Base-by-base conservation (phyloP, 805 yeast species). In the Zygotorulaspora chibaensis region DNA sequence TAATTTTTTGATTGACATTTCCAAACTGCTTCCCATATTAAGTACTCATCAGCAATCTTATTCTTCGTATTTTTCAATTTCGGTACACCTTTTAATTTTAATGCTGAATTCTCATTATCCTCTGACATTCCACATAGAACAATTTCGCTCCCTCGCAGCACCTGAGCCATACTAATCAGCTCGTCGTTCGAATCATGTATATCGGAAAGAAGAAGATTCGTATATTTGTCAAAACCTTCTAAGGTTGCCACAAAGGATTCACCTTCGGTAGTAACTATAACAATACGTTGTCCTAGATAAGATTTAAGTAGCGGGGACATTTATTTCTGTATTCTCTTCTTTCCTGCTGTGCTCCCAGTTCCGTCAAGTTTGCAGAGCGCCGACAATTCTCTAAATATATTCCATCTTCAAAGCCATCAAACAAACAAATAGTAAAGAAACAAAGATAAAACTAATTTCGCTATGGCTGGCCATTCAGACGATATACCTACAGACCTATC, bases 141-240 rank as follows among this genome's bases (percentile, higher is more conserved):
- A 18, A 65, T 55, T 31, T 61, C 65, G 47, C 63, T 63, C 2
- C 68, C 67, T 39, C 68, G 57, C 34, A 61, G 46, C 18, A 62
- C 25, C 38, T 54, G 59, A 10, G 55, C 53, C 30, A 42, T 36
- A 7, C 51, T 50, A 15, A 43, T 17, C n/a, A 45, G 38, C 18
- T 48, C 57, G 20, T 53, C 50, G 72, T 78, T 76, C 48, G 52
- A 51, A 57, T 81, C 85, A 16, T 67, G 60, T 13, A 83, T 73
- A 34, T 71, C 63, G 2, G 77, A 65, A 34, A 84, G 63, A 33
- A 83, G 68, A 29, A 84, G 56, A 57, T 84, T 84, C 18, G 85
- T 77, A 37, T 78, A 70, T 51, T 80, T 77, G 60, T 84, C 91
- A 55, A 70, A 83, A 6, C 90, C 88, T 52, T 72, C 75, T 13